Evolutionary conservation across 345 rosid species (phyloP).

Genomic region (Eucalyptus polybractea): DNA sequence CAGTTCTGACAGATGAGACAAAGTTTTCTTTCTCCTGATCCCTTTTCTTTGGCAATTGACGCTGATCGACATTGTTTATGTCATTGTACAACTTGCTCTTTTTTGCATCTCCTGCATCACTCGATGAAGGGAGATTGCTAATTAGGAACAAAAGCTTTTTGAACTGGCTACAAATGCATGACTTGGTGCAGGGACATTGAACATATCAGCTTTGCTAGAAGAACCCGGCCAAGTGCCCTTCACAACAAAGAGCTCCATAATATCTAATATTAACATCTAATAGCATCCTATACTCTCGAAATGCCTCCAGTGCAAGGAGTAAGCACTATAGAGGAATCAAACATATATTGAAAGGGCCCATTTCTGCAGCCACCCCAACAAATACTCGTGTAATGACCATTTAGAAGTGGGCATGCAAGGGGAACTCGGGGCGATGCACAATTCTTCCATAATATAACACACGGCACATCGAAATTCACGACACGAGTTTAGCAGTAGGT

Average conservation of each 20-base stretch:
- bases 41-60: conserved; percentile 7
- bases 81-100: neutral
- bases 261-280: neutral
- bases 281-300: neutral
- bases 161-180: neutral
- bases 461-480: neutral
- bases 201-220: neutral
- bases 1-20: conserved; percentile 53
- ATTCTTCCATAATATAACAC: neutral
- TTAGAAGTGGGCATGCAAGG: neutral
- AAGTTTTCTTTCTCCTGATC: conserved; percentile 17
- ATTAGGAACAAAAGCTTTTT: neutral
- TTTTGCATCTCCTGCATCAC: conserved; percentile 24
- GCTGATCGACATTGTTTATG: neutral
- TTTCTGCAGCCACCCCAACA: neutral
- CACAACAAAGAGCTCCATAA: neutral
- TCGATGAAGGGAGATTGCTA: neutral
- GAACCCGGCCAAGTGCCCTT: neutral
- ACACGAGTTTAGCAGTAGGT: neutral
- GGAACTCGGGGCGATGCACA: neutral
- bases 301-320: neutral
- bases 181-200: neutral
- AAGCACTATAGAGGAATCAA: neutral
- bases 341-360: neutral
- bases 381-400: neutral